phyloP scores from a whole-genome alignment of 1,284 basidiomycete species.

The Moesziomyces globuligerus region DNA sequence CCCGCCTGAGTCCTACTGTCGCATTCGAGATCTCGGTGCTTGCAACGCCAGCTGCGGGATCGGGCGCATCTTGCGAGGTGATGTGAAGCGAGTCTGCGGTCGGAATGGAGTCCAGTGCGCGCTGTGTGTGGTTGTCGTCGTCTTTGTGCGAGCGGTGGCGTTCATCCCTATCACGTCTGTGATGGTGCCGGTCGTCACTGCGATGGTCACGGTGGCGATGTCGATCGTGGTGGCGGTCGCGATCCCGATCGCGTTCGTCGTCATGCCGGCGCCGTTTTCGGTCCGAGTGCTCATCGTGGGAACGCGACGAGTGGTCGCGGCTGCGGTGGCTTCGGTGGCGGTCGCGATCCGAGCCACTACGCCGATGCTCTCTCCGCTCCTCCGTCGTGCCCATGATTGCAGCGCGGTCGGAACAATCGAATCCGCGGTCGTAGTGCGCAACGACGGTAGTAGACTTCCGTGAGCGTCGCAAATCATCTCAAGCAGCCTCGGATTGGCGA shows the following conservation, averaged over 20 bases:
- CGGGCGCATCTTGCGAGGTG: slow-evolving; percentile 72
- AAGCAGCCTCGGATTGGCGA: background rate
- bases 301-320: background rate
- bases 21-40: slow-evolving; percentile 65
- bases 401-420: background rate
- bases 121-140: slow-evolving; percentile 68
- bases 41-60: slow-evolving; percentile 69
- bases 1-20: slow-evolving; percentile 75
- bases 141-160: slow-evolving; percentile 68
- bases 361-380: background rate
- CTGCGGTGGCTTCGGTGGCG: slow-evolving; percentile 10
- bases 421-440: background rate
- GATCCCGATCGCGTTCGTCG: slow-evolving; percentile 6
- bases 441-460: background rate
- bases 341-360: slow-evolving; percentile 8
- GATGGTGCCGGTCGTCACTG: no score
- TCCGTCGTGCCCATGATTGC: background rate
- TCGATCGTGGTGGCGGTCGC: slow-evolving; percentile 1
- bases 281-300: slow-evolving; percentile 5
- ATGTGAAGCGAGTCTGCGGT: slow-evolving; percentile 78
- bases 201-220: slow-evolving; percentile 11
- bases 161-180: slow-evolving; percentile 25
- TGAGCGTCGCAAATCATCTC: background rate
- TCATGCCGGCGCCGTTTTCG: slow-evolving; percentile 6
- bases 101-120: slow-evolving; percentile 79